These are phyloP conservation scores for Leccinum longicurvipes DNA, from an alignment of 768 basidiomycete genomes.

Conservation along the genomic window DNA sequence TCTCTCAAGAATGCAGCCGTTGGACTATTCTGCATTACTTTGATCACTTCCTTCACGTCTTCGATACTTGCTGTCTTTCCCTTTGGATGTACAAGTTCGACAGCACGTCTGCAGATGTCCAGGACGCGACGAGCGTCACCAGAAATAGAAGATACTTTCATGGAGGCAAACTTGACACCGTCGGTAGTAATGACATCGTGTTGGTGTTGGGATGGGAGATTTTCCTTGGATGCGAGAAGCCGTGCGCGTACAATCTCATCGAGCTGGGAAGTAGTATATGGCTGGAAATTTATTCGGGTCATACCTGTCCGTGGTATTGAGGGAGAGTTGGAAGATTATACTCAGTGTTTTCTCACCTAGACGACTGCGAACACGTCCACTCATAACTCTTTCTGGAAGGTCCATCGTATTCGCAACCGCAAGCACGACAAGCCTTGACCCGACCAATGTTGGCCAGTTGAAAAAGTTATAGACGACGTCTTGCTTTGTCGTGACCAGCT, in stretches of 20 bases:
- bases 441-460: conserved; percentile 94
- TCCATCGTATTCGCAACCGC: conserved; percentile 99
- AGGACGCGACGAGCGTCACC: conserved; percentile 93
- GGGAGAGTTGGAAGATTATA: not conserved
- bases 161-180: conserved; percentile 83
- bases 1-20: conserved; percentile 79
- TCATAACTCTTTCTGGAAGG: conserved; percentile 91
- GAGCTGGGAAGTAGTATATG: conserved; percentile 77
- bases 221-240: conserved; percentile 54
- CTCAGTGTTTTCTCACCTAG: conserved; percentile 53
- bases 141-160: conserved; percentile 73
- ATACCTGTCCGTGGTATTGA: conserved; percentile 51
- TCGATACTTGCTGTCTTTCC: conserved; percentile 55
- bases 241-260: conserved; percentile 85
- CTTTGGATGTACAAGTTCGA: conserved; percentile 65
- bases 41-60: conserved; percentile 77
- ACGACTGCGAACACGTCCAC: conserved; percentile 86
- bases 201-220: conserved; percentile 43
- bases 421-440: conserved; percentile 88
- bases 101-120: conserved; percentile 90
- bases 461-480: conserved; percentile 99
- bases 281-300: conserved; percentile 88
- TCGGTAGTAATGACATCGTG: conserved; percentile 58
- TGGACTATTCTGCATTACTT: conserved; percentile 87
- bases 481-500: conserved; percentile 92